phyloP scores from a whole-genome alignment of 345 rosid genomes.

The Rhodamnia argentea region DNA sequence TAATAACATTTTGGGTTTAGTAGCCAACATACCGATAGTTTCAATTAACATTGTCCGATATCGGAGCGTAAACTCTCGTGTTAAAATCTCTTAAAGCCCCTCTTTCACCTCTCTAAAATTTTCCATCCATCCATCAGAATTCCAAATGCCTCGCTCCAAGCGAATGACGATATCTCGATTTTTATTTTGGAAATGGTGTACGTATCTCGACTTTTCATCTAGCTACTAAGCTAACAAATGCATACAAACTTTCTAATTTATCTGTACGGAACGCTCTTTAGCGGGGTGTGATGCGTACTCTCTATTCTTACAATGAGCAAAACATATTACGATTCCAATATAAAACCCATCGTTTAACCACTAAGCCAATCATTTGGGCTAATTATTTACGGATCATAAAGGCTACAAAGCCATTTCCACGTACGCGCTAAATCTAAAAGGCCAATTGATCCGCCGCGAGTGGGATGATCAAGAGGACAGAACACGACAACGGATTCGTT shows the following conservation, averaged over 20 bases:
- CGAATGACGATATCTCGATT: not conserved
- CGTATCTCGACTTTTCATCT: not conserved
- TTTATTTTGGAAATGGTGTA: not conserved
- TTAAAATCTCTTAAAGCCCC: not conserved
- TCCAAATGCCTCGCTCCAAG: too few species aligned
- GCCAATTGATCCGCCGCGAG: not conserved
- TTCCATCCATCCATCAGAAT: too few species aligned
- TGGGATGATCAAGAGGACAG: not conserved
- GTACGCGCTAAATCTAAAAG: too few species aligned
- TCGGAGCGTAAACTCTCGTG: not conserved
- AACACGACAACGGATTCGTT: not conserved
- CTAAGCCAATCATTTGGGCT: too few species aligned
- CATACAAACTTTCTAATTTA: not conserved
- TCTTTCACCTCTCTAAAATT: too few species aligned
- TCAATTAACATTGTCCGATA: not conserved
- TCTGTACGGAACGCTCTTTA: too few species aligned
- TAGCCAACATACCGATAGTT: accelerated
- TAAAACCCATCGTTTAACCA: not conserved
- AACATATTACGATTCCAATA: not conserved
- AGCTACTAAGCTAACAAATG: not conserved
- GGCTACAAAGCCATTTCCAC: not conserved
- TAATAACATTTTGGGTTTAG: not conserved
- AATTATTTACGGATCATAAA: not conserved
- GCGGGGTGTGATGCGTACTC: too few species aligned
- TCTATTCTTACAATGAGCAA: not conserved